Evolutionary conservation across 129 eudicot species (phyloP), one percentile per base, ranked within the genome.

Genomic region (Tagetes erecta): DNA sequence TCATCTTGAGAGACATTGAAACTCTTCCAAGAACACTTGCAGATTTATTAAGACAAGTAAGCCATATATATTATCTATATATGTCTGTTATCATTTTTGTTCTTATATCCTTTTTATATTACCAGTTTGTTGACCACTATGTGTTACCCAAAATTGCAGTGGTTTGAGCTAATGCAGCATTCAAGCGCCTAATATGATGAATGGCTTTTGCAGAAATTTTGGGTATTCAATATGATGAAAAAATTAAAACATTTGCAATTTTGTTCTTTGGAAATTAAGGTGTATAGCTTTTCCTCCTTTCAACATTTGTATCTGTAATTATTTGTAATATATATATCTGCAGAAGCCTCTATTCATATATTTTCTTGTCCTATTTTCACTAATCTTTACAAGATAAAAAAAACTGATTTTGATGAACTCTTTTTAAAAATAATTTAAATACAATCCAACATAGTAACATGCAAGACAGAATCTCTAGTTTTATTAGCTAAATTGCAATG

Each of bases 21-120:
- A 87, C 87, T 45, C 97, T 95, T 80, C 99, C 99, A 27, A 82
- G 92, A 78, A 95, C 99, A 3, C 94, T 95, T 14, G 96, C 96
- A 47, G 99, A 95, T 83, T 83, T 95, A 63, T 67, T 95, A 77
- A 84, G 99, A 95, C 99, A 95, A 77, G 99, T 91, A 79, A 78
- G 85, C 35, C 5, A 46, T 68, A 10, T 3, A 35, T 20, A 13
- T 20, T 20, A 20, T 20, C 35, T 3, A 46, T 68, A 10, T 3
- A 35, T 20, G 9, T 55, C 3, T 3, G 50, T 64, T 4, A 10
- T 3, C 4, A 0, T 3, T 9, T 41, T 70, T 46, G 12, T 72
- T 35, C 33, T 4, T 47, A 3, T 55, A 38, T 58, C 1, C 2
- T 53, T 5, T 55, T 14, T 36, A 14, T 13, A 9, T 75, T 35